These are phyloP conservation scores for Cladophialophora chaetospira DNA, from an alignment of 2,329 filamentous ascomycete species.

Conservation along the genomic window DNA sequence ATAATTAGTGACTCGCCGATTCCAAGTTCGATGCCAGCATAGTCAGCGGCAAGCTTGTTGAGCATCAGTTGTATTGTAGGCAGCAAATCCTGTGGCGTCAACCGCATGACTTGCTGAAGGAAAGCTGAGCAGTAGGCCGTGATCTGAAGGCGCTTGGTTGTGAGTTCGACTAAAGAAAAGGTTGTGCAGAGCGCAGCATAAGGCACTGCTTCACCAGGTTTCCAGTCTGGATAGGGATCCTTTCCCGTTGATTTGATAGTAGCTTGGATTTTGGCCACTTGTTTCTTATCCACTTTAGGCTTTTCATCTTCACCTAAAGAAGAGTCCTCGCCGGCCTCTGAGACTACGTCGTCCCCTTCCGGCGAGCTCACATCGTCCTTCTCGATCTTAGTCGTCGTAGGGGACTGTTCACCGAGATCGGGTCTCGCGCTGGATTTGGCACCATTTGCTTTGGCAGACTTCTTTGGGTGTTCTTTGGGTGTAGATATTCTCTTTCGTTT, in stretches of 20 bases:
- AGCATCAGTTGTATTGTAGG: conserved; percentile 93
- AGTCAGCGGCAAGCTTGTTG: conserved; percentile 96
- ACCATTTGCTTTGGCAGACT: conserved; percentile 31
- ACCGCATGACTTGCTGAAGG: conserved; percentile 85
- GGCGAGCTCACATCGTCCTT: conserved; percentile 43
- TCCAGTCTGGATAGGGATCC: conserved; percentile 95
- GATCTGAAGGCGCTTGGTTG: conserved; percentile 86
- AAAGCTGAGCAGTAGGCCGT: conserved; percentile 87
- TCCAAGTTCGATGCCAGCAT: conserved; percentile 93
- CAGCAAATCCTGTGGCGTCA: conserved; percentile 85
- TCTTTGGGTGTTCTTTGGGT: conserved; percentile 37
- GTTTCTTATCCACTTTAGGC: conserved; percentile 71
- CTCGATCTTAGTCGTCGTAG: conserved; percentile 34
- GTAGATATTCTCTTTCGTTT: conserved; percentile 42
- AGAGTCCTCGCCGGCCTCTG: conserved; percentile 39
- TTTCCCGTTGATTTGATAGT: conserved; percentile 69
- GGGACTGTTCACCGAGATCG: conserved; percentile 31
- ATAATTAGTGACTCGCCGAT: conserved; percentile 98
- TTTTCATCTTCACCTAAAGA: conserved; percentile 62
- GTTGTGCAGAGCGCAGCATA: conserved; percentile 94
- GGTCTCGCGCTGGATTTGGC: conserved; percentile 27
- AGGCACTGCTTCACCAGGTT: conserved; percentile 81
- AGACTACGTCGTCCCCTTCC: conserved; percentile 47
- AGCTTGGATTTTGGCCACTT: conserved; percentile 76
- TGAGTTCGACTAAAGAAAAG: conserved; percentile 93